These are phyloP conservation scores for Daldinia bambusicola DNA, from an alignment of 495 filamentous ascomycete species.

Conservation along the genomic window DNA sequence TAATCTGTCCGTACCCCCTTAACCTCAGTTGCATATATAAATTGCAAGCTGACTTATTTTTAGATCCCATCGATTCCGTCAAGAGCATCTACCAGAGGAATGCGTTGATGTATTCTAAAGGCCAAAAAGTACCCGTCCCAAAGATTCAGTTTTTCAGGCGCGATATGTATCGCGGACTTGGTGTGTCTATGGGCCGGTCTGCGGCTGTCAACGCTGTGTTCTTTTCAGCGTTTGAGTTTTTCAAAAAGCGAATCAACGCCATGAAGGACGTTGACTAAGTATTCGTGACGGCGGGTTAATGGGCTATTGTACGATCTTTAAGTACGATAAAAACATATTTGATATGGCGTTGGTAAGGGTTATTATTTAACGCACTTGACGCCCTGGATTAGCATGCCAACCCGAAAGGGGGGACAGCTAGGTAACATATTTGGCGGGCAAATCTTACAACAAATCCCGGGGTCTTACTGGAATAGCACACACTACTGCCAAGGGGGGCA, in stretches of 20 bases:
- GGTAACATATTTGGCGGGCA: constrained; percentile 33
- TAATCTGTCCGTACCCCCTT: constrained; percentile 65
- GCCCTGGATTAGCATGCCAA: constrained; percentile 25
- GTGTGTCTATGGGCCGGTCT: constrained; percentile 81
- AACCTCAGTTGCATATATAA: constrained; percentile 9
- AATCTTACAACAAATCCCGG: constrained; percentile 27
- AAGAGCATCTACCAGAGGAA: constrained; percentile 87
- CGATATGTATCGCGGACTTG: constrained; percentile 79
- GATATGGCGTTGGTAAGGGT: constrained; percentile 35
- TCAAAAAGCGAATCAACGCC: constrained; percentile 75
- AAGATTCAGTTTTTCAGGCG: constrained; percentile 78
- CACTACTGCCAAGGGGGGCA: constrained; percentile 8
- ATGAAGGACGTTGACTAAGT: constrained; percentile 55
- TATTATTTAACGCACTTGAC: background rate
- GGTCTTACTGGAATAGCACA: constrained; percentile 33
- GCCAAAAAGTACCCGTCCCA: constrained; percentile 66
- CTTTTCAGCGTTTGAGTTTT: constrained; percentile 79
- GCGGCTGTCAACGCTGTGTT: constrained; percentile 80
- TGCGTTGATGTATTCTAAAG: constrained; percentile 72
- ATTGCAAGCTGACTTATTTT: constrained; percentile 34
- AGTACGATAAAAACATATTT: constrained; percentile 27
- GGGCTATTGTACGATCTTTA: constrained; percentile 29
- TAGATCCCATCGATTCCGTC: constrained; percentile 81
- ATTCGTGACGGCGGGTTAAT: constrained; percentile 4
- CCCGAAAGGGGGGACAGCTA: constrained; percentile 32